Evolutionary conservation across 2,329 filamentous ascomycete species (phyloP).

Genomic region (Arthroderma uncinatum): DNA sequence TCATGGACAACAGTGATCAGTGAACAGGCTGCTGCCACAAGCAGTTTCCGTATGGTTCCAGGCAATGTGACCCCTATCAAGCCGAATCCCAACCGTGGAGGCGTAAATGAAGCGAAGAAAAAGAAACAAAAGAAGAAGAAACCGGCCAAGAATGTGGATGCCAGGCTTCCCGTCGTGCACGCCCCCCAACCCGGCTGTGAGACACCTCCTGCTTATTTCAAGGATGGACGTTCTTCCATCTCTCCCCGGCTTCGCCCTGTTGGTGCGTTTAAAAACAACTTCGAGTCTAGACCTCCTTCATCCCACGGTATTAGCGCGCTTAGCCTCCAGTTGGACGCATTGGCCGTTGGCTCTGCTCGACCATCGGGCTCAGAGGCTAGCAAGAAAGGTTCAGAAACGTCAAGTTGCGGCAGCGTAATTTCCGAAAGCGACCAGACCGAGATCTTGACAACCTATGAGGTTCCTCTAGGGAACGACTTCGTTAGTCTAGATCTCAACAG

Average conservation of each 20-base stretch:
- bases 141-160: slow-evolving; percentile 12
- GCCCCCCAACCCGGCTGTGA: not conserved
- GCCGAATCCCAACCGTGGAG: not conserved
- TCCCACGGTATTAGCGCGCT: slow-evolving; percentile 66
- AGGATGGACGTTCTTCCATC: slow-evolving; percentile 10
- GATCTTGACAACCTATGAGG: slow-evolving; percentile 68
- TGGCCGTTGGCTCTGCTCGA: slow-evolving; percentile 54
- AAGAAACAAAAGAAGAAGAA: slow-evolving; percentile 33
- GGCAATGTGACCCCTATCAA: slow-evolving; percentile 11
- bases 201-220: not conserved
- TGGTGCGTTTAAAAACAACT: slow-evolving; percentile 18
- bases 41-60: slow-evolving; percentile 10
- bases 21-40: not conserved
- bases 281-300: slow-evolving; percentile 41
- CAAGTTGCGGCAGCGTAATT: slow-evolving; percentile 49
- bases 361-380: slow-evolving; percentile 47
- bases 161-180: slow-evolving; percentile 6
- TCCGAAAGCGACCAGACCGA: slow-evolving; percentile 58
- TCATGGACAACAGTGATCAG: not conserved
- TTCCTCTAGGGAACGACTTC: slow-evolving; percentile 75
- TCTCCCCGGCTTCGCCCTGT: slow-evolving; percentile 23
- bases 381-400: slow-evolving; percentile 34
- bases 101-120: slow-evolving; percentile 21
- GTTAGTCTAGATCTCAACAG: slow-evolving; percentile 47
- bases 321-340: slow-evolving; percentile 66